Conservation (phyloP, 257 asterid genomes). For the Coffea eugenioides region DNA sequence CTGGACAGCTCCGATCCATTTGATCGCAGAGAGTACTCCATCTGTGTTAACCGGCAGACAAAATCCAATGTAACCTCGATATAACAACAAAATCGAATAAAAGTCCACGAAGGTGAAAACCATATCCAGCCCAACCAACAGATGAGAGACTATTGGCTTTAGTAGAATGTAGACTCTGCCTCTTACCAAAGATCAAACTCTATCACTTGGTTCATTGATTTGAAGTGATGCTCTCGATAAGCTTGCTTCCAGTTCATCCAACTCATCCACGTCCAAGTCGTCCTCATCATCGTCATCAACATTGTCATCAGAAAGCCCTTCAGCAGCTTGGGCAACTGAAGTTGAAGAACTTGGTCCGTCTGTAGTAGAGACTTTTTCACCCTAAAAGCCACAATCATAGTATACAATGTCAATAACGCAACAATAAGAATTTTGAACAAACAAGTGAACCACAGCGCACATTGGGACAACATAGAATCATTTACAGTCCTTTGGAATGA, state of each 20-base stretch:
- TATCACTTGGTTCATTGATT: conserved; percentile 38
- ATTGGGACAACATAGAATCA: neutral
- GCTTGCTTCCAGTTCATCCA: conserved; percentile 88
- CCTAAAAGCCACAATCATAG: conserved; percentile 38
- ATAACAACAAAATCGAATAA: neutral
- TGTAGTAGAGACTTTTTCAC: conserved; percentile 35
- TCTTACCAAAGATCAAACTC: conserved; percentile 1
- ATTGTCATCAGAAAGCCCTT: conserved; percentile 10
- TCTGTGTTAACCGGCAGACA: neutral
- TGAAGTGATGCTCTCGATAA: conserved; percentile 65
- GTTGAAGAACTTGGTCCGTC: conserved; percentile 72
- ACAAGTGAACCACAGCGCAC: neutral
- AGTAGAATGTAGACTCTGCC: neutral
- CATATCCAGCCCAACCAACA: neutral
- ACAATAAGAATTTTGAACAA: neutral
- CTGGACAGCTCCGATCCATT: neutral
- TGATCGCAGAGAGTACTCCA: neutral
- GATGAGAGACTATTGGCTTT: neutral
- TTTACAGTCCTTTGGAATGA: too few relatives aligned
- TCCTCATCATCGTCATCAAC: conserved; percentile 60
- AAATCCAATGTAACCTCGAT: neutral
- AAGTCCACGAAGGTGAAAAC: conserved; percentile 1
- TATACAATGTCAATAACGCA: neutral
- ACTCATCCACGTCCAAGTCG: conserved; percentile 82
- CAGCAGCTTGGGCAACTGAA: conserved; percentile 39